A percentile compares a stretch with the other conserved stretches of the same genome.
These are phyloP conservation scores for Caryopteris hybrid DNA, from an alignment of 305 asterid species.

Conservation along the genomic window DNA sequence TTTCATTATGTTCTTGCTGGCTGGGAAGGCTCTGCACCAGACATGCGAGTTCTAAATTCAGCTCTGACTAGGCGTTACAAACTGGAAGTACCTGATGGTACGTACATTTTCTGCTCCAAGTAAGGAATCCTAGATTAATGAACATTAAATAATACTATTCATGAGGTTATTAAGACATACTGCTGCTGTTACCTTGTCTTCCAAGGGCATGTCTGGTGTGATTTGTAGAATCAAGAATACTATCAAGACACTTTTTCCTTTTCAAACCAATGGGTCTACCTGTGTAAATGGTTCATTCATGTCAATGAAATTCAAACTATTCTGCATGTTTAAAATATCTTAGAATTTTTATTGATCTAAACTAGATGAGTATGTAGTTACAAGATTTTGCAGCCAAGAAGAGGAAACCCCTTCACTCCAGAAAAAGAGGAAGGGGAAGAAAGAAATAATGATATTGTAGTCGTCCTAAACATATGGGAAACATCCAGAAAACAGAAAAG, in stretches of 20 bases:
- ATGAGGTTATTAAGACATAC: background rate
- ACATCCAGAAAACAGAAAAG: too few species aligned
- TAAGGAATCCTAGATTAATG: background rate
- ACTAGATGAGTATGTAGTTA: too few species aligned
- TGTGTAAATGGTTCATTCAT: background rate
- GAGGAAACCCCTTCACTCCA: too few species aligned
- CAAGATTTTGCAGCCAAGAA: too few species aligned
- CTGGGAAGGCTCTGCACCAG: conserved; percentile 49
- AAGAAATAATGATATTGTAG: too few species aligned
- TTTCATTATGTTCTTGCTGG: conserved; percentile 42
- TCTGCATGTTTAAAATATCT: background rate
- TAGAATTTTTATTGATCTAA: too few species aligned
- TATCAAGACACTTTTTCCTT: background rate
- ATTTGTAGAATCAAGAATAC: background rate
- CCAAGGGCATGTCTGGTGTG: background rate
- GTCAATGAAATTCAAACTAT: background rate
- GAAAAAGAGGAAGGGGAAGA: too few species aligned
- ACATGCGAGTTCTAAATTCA: conserved; percentile 28
- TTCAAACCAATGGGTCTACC: background rate
- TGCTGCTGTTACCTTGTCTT: background rate
- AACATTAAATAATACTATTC: background rate
- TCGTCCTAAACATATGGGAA: too few species aligned
- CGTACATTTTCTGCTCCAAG: background rate
- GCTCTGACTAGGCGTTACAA: conserved; percentile 37
- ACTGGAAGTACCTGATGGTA: conserved; percentile 38